Evolutionary conservation across 257 asterid species (phyloP), one percentile per base, ranked within the genome.

Genomic region (Solanum peruvianum): DNA sequence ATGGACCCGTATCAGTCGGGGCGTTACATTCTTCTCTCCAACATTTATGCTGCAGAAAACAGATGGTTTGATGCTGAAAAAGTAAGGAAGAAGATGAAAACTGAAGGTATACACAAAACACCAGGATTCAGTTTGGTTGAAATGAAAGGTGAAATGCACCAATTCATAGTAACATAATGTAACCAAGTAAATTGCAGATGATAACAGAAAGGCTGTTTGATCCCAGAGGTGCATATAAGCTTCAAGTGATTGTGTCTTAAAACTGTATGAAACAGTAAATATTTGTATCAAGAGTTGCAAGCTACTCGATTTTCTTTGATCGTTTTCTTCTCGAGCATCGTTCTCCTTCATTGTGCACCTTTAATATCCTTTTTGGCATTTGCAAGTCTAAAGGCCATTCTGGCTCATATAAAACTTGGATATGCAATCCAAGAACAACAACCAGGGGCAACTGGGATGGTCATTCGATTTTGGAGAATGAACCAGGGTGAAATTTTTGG

Each of bases 401-500:
- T 80, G 42, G 84, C 15, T 9, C 21, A 47, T 45, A 29, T 80
- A 27, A 27, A 27, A 27, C 84, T 47, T 80, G 84, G 84, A 80
- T 81, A 16, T 81, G 69, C 67, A 81, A 81, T 66, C 27, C 44
- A 31, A 47, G 69, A 81, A 12, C 83, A 76, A 42, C 75, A 67
- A 72, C 52, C 81, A 58, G 39, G 49, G 75, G 39, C 25, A 13
- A 72, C 29, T 1, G 60, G 56, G 62, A 70, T 42, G 87, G 11
- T 92, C 89, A 88, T 64, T 89, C 82, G 20, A 90, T 70, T 86
- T 91, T 93, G 49, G 91, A 92, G 87, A 94, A 91, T 80, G 91
- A 85, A 82, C 92, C 91, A 1, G 85, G 88, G 29, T 78, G 86
- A 77, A 96, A 92, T 89, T 87, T 94, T 85, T 87, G 78, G 92